Evolutionary conservation across 768 basidiomycete species (phyloP), one percentile per base, ranked within the genome.

Genomic region (Galerina marginata): DNA sequence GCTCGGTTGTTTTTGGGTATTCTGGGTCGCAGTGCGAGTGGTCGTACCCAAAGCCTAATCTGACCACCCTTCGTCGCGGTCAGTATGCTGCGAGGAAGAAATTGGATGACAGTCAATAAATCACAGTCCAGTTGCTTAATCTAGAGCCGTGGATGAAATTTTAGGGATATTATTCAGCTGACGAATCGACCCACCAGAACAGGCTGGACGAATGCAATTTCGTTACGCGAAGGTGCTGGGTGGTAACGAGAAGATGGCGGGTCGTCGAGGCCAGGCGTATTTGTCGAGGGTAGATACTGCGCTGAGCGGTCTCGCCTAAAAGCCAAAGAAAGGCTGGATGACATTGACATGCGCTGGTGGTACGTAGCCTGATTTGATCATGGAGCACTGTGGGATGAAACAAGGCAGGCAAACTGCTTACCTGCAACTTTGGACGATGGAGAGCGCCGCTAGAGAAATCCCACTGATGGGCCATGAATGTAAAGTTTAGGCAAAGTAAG

Each of bases 361-460:
- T 90, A 87, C 15, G 84, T 77, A 5, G 83, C 77, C 77, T 85
- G 49, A 26, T 43, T 54, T 39, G 26, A 61, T n/a, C 29, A 43
- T 14, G 47, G 10, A 54, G 26, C 39, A 15, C 9, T 26, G 26
- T 3, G 16, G 14, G 23, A 47, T 37, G n/a, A 15, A 42, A 59
- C 12, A 46, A 40, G 12, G 10, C 1, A 37, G 20, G 53, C 38
- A 25, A 38, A 36, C 7, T 11, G 64, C 74, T 61, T 67, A 83
- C 85, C 67, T 87, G 87, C 46, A 87, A 77, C 72, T 95, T 92
- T 25, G 95, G 94, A 59, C 95, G 82, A 69, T 96, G 95, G n/a
- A 97, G 76, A 5, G 89, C 88, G 26, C 94, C 92, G 64, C 91
- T 92, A 4, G 91, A 95, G 70, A 96, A 97, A 72, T 96, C 95